A percentile compares a stretch with the other conserved stretches of the same genome.
phyloP scores from a whole-genome alignment of 1,284 basidiomycete genomes.

The Ustilago cynodontis region DNA sequence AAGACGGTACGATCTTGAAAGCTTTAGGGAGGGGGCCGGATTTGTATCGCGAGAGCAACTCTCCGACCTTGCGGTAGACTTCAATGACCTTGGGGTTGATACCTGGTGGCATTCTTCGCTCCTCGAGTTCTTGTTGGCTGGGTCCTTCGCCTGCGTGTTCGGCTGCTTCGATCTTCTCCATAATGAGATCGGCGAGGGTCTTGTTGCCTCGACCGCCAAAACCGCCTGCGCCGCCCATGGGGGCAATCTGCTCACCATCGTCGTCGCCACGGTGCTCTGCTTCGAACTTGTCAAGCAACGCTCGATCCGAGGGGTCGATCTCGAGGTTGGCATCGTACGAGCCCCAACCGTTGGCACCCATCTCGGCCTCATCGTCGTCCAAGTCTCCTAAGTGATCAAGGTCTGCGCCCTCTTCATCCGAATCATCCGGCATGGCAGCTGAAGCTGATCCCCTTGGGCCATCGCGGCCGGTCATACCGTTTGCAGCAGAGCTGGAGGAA shows the following conservation, averaged over 20 bases:
- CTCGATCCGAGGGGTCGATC: conserved; percentile 65
- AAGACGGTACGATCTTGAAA: conserved; percentile 97
- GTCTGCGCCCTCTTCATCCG: conserved; percentile 60
- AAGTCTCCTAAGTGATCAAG: conserved; percentile 62
- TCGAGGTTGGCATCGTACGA: conserved; percentile 63
- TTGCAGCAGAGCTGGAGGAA: conserved; percentile 49
- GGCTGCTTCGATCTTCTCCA: conserved; percentile 83
- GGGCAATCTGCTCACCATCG: conserved; percentile 34
- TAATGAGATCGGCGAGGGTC: conserved; percentile 89
- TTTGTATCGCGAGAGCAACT: conserved; percentile 89
- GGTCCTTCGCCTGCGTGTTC: conserved; percentile 47
- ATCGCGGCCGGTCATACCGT: conserved; percentile 67
- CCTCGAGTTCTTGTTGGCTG: conserved; percentile 31
- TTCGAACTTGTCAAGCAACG: conserved; percentile 63
- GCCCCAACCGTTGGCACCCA: conserved; percentile 57
- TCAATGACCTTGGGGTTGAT: conserved; percentile 96
- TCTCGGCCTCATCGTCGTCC: conserved; percentile 61
- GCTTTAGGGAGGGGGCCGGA: conserved; percentile 95
- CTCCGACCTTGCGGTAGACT: conserved; percentile 87
- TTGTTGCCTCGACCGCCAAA: conserved; percentile 53
- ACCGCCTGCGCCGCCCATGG: conserved; percentile 14
- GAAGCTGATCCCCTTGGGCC: conserved; percentile 48
- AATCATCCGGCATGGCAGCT: conserved; percentile 72
- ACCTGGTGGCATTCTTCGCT: conserved; percentile 76
- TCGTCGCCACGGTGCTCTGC: conserved; percentile 46